A percentile compares a stretch with the other conserved stretches of the same genome.
These are phyloP conservation scores for Eucalyptus polyanthemos DNA, from an alignment of 345 rosid species.

Conservation along the genomic window DNA sequence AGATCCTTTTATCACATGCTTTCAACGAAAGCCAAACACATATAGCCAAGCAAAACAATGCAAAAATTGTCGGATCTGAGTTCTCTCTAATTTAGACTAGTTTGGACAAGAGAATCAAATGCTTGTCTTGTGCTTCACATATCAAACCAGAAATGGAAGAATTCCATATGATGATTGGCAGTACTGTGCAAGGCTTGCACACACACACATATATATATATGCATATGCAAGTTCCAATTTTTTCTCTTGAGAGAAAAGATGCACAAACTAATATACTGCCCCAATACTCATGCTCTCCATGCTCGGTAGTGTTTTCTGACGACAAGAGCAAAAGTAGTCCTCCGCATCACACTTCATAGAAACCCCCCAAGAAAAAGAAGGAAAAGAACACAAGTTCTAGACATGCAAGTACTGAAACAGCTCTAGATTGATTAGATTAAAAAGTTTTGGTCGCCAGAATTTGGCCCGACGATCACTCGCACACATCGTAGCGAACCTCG, in stretches of 20 bases:
- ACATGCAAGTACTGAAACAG: background rate
- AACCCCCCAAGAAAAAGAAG: background rate
- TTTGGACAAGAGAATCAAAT: background rate
- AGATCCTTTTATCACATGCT: background rate
- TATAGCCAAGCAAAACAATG: background rate
- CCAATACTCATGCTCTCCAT: background rate
- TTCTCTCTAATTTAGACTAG: background rate
- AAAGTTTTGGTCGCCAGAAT: background rate
- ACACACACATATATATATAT: background rate
- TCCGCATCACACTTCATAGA: background rate
- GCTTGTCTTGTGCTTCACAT: background rate
- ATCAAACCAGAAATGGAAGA: background rate
- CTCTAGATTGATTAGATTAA: background rate
- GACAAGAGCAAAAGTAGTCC: background rate
- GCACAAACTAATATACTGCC: background rate
- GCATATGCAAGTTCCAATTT: background rate
- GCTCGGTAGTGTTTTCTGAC: background rate
- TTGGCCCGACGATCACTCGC: background rate
- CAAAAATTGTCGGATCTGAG: background rate
- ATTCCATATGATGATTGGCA: background rate
- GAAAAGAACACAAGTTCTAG: background rate
- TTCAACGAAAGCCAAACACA: background rate
- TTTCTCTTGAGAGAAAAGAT: background rate
- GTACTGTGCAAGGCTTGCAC: background rate
- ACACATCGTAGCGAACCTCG: conserved; percentile 29